Evolutionary conservation across 1,139 yeast genomes (phyloP).

Genomic region (Geotrichum europaeum): DNA sequence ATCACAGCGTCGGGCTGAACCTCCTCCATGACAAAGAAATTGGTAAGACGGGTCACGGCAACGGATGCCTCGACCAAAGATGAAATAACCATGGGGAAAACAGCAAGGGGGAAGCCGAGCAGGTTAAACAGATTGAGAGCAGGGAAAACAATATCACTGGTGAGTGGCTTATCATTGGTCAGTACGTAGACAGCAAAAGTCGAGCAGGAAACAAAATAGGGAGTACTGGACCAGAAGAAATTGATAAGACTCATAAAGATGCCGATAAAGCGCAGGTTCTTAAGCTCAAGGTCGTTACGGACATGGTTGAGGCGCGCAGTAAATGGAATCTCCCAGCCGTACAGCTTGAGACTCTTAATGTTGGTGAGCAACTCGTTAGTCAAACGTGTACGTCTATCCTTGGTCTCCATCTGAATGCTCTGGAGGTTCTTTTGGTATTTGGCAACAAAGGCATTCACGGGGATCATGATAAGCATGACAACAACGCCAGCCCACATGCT

Average conservation of each 20-base stretch:
- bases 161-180: slow-evolving; percentile 59
- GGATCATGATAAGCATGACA: slow-evolving; percentile 78
- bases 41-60: slow-evolving; percentile 68
- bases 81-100: slow-evolving; percentile 85
- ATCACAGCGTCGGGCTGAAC: slow-evolving; percentile 74
- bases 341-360: slow-evolving; percentile 84
- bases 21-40: slow-evolving; percentile 70
- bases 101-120: slow-evolving; percentile 87
- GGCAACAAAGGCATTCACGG: slow-evolving; percentile 72
- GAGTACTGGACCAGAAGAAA: slow-evolving; percentile 83
- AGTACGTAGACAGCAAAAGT: slow-evolving; percentile 81
- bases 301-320: slow-evolving; percentile 65
- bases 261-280: slow-evolving; percentile 72
- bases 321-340: slow-evolving; percentile 94
- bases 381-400: slow-evolving; percentile 63
- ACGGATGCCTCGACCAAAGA: slow-evolving; percentile 86
- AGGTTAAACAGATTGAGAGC: slow-evolving; percentile 65
- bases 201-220: slow-evolving; percentile 83
- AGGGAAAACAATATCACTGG: slow-evolving; percentile 93
- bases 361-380: slow-evolving; percentile 86
- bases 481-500: slow-evolving; percentile 97
- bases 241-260: slow-evolving; percentile 63
- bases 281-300: slow-evolving; percentile 83
- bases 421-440: slow-evolving; percentile 70
- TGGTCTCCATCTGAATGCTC: slow-evolving; percentile 62